Base-by-base conservation (phyloP, 2,329 filamentous ascomycete species). In the Colletotrichum falcatum region DNA sequence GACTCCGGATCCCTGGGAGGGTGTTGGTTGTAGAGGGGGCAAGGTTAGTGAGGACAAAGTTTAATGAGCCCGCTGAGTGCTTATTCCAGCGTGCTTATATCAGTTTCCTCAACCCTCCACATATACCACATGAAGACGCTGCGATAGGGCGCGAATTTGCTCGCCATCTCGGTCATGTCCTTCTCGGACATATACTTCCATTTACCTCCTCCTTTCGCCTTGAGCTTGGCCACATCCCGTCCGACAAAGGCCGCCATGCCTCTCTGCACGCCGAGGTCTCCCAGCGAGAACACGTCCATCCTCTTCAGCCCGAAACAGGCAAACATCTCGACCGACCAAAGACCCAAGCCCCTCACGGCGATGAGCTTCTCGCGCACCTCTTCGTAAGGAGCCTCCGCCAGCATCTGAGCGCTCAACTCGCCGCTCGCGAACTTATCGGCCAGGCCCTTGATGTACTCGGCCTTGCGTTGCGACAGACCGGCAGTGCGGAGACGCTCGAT, bases 71-170 rank as follows among this genome's bases (percentile, higher is more conserved):
- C 37, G 42, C 46, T 28, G 46, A 18, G 28, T 59, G 74, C 78
- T 76, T 76, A 82, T 73, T 89, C 88, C 79, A 91, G 77, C 3
- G 87, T 87, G 72, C 86, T 89, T 33, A 95, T 82, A 79, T 97
- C 92, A 5, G 94, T 94, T 77, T 94, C 90, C 78, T 92, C 92
- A 14, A 95, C 90, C 70, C 92, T 86, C 95, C 95, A 98, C 93
- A 97, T 97, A 79, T 97, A 97, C 95, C 95, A 98, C 95, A 98
- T 98, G 77, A 97, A 97, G 53, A 98, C 79, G 76, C 92, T 96
- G 77, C 95, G 91, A 81, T 97, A 98, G 4, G 95, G 96, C 68
- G 88, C 87, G 80, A 97, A 99, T 77, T 86, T 89, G 67, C 91
- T 92, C 16, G 94, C 91, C 73, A 94, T 86, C 74, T 94, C 92